Conservation (phyloP, 306 rosid genomes). For the Macrotyloma uniflorum region DNA sequence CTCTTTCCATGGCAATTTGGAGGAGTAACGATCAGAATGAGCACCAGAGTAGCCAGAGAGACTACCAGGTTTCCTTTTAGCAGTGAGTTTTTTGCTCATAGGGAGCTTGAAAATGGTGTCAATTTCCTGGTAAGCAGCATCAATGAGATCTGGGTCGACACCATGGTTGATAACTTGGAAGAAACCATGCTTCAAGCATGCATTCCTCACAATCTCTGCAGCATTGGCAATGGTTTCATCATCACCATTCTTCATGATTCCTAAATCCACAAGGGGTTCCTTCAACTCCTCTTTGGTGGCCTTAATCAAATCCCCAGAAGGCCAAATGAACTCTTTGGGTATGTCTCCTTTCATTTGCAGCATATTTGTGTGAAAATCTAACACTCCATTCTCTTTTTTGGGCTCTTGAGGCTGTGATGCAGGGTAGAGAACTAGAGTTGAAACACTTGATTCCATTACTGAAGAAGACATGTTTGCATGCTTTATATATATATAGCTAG, state of each 20-base stretch:
- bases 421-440: conserved; percentile 34
- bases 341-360: conserved; percentile 44
- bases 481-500: conserved; percentile 4
- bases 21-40: conserved; percentile 64
- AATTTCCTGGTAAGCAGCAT: conserved; percentile 50
- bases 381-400: conserved; percentile 35
- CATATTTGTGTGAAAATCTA: conserved; percentile 41
- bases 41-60: conserved; percentile 67
- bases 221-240: conserved; percentile 44
- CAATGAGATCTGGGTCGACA: conserved; percentile 48
- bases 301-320: conserved; percentile 44
- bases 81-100: conserved; percentile 41
- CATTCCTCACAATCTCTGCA: conserved; percentile 49
- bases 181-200: conserved; percentile 66
- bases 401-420: conserved; percentile 16
- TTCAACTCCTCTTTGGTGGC: conserved; percentile 50
- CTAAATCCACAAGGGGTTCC: conserved; percentile 65
- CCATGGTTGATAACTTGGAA: conserved; percentile 79
- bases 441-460: conserved; percentile 37
- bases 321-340: conserved; percentile 66
- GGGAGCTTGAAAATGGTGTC: conserved; percentile 65
- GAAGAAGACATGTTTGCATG: conserved; percentile 6
- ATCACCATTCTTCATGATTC: conserved; percentile 40
- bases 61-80: conserved; percentile 48
- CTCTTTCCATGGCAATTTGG: conserved; percentile 81